phyloP scores from a whole-genome alignment of 2,329 filamentous ascomycete species.

The Orbilia quercus region DNA sequence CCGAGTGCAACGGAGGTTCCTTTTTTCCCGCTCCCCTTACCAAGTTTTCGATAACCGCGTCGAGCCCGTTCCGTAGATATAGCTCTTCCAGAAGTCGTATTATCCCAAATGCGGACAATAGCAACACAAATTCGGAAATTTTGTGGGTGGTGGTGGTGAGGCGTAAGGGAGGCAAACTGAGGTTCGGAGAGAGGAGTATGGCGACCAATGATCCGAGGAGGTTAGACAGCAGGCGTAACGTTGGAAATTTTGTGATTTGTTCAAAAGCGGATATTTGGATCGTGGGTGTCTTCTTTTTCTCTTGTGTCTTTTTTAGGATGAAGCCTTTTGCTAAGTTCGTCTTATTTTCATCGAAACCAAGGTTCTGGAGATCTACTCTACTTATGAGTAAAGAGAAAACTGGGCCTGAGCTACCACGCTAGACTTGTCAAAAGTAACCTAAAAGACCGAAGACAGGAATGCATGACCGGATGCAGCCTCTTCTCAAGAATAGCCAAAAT shows the following conservation, averaged over 20 bases:
- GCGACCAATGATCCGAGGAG: slow-evolving; percentile 9
- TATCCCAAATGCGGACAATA: slow-evolving; percentile 55
- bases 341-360: slow-evolving; percentile 45
- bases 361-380: slow-evolving; percentile 54
- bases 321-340: slow-evolving; percentile 39
- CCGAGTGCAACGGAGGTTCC: slow-evolving; percentile 33
- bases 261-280: slow-evolving; percentile 53
- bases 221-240: slow-evolving; percentile 28
- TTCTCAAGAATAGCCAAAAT: slow-evolving; percentile 56
- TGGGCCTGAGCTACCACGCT: slow-evolving; percentile 40
- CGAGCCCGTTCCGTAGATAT: slow-evolving; percentile 9
- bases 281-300: slow-evolving; percentile 24
- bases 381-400: slow-evolving; percentile 51
- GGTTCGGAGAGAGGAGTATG: slow-evolving; percentile 18
- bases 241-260: slow-evolving; percentile 47
- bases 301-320: slow-evolving; percentile 23
- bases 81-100: slow-evolving; percentile 46
- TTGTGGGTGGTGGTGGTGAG: slow-evolving; percentile 15
- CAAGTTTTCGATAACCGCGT: slow-evolving; percentile 50
- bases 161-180: slow-evolving; percentile 20
- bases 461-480: slow-evolving; percentile 52
- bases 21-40: slow-evolving; percentile 23
- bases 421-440: slow-evolving; percentile 27
- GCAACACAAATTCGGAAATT: slow-evolving; percentile 54
- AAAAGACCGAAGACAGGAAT: slow-evolving; percentile 50